Conservation (phyloP, 805 yeast species). For the Candida caryicola region DNA sequence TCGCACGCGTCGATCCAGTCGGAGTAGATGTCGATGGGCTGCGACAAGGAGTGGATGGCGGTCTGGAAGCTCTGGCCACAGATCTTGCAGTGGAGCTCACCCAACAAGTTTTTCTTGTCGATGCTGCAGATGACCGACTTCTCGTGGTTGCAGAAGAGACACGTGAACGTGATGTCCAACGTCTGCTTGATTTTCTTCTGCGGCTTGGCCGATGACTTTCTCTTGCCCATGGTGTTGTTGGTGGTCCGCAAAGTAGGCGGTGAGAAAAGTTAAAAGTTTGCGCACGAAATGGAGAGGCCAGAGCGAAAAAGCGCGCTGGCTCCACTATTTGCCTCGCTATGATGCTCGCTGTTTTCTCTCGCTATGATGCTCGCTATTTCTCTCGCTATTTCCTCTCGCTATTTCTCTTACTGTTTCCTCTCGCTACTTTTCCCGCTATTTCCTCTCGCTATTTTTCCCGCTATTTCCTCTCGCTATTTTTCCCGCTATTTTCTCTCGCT, state of each 20-base stretch:
- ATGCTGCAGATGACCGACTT: slow-evolving; percentile 82
- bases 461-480: too few species aligned
- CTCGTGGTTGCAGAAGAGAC: slow-evolving; percentile 95
- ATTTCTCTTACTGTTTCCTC: too few species aligned
- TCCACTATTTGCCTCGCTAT: too few species aligned
- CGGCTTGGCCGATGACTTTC: slow-evolving; percentile 84
- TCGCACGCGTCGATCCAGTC: slow-evolving; percentile 99
- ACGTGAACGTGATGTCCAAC: slow-evolving; percentile 79
- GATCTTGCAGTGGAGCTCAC: slow-evolving; percentile 82
- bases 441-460: too few species aligned
- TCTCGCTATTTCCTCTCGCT: too few species aligned
- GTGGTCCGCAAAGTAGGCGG: neutral
- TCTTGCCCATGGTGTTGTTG: slow-evolving; percentile 56
- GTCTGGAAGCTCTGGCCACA: slow-evolving; percentile 94
- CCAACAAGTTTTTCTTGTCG: slow-evolving; percentile 83
- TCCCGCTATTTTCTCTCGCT: too few species aligned
- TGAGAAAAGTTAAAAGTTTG: too few species aligned
- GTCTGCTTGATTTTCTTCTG: slow-evolving; percentile 71
- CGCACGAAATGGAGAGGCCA: neutral
- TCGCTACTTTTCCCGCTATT: too few species aligned
- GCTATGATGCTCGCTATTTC: too few species aligned
- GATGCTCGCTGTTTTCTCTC: too few species aligned
- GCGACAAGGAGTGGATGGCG: slow-evolving; percentile 76
- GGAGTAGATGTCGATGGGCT: slow-evolving; percentile 91
- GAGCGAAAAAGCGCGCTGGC: neutral